phyloP scores from a whole-genome alignment of 768 basidiomycete genomes.

The Exsudoporus frostii region DNA sequence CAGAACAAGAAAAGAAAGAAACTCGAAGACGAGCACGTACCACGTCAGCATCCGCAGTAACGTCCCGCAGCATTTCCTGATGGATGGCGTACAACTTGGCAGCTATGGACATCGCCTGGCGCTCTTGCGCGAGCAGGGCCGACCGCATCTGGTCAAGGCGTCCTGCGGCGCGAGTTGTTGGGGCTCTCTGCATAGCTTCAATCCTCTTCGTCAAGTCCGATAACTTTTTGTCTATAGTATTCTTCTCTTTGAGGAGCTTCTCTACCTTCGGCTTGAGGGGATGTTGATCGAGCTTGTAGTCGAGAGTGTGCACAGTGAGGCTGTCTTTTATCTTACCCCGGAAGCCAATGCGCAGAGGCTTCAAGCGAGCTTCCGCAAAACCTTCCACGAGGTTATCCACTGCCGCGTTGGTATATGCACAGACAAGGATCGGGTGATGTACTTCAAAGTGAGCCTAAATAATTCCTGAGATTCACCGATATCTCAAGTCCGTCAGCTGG shows the following conservation, averaged over 20 bases:
- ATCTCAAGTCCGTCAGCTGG: background rate
- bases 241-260: slow-evolving; percentile 39
- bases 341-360: slow-evolving; percentile 74
- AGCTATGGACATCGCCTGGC: slow-evolving; percentile 32
- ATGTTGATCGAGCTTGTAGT: slow-evolving; percentile 61
- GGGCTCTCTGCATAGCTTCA: slow-evolving; percentile 14
- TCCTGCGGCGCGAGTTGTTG: slow-evolving; percentile 9
- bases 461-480: background rate
- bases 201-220: slow-evolving; percentile 28
- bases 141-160: slow-evolving; percentile 32
- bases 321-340: slow-evolving; percentile 56
- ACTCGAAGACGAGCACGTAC: slow-evolving; percentile 41
- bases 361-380: slow-evolving; percentile 55
- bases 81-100: slow-evolving; percentile 52
- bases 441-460: slow-evolving; percentile 72
- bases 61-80: slow-evolving; percentile 61
- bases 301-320: slow-evolving; percentile 57
- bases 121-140: slow-evolving; percentile 25
- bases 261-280: slow-evolving; percentile 46
- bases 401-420: slow-evolving; percentile 91
- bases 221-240: slow-evolving; percentile 25
- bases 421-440: slow-evolving; percentile 82
- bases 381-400: slow-evolving; percentile 89
- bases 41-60: slow-evolving; percentile 67
- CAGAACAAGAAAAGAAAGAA: slow-evolving; percentile 1